These are phyloP conservation scores for Rhipidocladum racemiflorum DNA, from an alignment of 176 grass and related monocot genomes.

Conservation along the genomic window DNA sequence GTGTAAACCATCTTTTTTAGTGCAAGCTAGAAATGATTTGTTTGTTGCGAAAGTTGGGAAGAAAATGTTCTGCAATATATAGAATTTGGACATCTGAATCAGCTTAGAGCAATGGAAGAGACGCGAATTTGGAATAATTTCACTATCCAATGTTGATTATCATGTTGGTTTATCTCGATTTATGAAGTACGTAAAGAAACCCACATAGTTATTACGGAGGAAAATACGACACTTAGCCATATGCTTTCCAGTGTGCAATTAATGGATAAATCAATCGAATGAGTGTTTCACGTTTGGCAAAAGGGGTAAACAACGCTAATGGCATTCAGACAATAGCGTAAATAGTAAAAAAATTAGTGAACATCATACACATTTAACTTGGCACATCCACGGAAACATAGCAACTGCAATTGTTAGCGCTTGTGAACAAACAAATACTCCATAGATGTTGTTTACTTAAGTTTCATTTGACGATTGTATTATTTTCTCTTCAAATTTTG, in stretches of 20 bases:
- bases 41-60: neutral
- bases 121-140: neutral
- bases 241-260: no score
- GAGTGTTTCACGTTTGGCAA: no score
- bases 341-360: neutral
- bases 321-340: neutral
- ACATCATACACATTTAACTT: neutral
- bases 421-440: no score
- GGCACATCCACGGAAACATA: neutral
- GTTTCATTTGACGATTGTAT: neutral
- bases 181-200: neutral
- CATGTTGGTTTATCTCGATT: no score
- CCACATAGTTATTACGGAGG: neutral
- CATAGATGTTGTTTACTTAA: neutral
- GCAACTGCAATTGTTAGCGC: no score
- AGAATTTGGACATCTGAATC: neutral
- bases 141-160: no score
- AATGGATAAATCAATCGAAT: neutral
- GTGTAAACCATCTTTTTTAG: no score
- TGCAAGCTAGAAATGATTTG: neutral
- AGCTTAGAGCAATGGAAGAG: neutral
- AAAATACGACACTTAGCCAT: neutral
- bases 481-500: neutral
- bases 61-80: neutral
- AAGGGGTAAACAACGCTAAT: neutral